Percentiles rank a stretch among this genome's conserved stretches.
Evolutionary conservation across 164 flowering plant genomes (phyloP).

Genomic region (Akebia trifoliata): DNA sequence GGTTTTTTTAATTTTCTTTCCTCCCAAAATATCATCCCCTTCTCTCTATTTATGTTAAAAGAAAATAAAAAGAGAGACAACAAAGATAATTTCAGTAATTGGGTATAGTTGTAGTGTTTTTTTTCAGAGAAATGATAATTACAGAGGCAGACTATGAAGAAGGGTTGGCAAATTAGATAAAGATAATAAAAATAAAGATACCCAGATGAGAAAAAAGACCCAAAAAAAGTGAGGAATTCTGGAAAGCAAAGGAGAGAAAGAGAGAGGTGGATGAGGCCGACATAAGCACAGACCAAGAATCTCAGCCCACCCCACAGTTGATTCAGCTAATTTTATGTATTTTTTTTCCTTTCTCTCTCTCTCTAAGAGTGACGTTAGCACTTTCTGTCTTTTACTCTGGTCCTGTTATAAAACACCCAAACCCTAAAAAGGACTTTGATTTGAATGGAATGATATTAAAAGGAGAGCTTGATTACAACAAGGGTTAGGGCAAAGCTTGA

Average conservation of each 20-base stretch:
- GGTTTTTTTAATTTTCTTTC: no score
- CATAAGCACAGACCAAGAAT: conserved; percentile 22
- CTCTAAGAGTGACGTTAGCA: conserved; percentile 24
- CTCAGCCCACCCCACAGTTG: conserved; percentile 13
- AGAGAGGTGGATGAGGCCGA: no score
- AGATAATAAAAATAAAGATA: conserved; percentile 4
- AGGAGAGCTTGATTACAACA: no score
- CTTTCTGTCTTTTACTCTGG: conserved; percentile 65
- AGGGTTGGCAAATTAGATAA: conserved; percentile 22
- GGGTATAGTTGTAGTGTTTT: conserved; percentile 18
- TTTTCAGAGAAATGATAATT: conserved; percentile 38
- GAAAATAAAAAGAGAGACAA: conserved; percentile 13
- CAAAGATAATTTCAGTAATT: conserved; percentile 7
- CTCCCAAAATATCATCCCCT: neutral
- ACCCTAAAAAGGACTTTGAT: conserved; percentile 43
- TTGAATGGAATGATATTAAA: conserved; percentile 30
- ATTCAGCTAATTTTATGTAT: no score
- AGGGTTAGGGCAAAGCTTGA: no score
- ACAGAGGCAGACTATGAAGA: conserved; percentile 31
- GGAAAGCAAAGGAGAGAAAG: no score
- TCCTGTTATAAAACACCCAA: conserved; percentile 57
- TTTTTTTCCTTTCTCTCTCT: neutral
- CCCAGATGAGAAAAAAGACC: conserved; percentile 1
- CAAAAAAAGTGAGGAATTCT: conserved; percentile 19
- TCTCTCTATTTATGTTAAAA: conserved; percentile 19